Conservation (phyloP, 768 basidiomycete species). For the Paxillus rubicundulus region DNA sequence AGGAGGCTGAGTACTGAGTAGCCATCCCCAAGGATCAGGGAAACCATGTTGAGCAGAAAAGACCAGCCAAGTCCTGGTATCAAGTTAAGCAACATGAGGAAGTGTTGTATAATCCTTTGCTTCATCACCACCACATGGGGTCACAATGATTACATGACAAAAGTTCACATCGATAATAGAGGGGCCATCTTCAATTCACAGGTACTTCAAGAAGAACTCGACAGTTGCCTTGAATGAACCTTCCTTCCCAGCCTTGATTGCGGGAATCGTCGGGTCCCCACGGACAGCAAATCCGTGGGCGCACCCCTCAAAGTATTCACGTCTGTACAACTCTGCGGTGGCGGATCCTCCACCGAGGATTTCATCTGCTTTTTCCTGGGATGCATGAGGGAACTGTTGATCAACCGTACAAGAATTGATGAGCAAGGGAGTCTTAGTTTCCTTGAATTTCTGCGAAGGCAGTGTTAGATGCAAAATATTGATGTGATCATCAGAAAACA, state of each 20-base stretch:
- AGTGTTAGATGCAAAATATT: not conserved
- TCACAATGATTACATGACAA: no score
- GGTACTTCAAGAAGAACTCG: slow-evolving; percentile 46
- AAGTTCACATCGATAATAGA: no score
- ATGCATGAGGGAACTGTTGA: slow-evolving; percentile 45
- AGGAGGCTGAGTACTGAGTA: no score
- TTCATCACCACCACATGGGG: no score
- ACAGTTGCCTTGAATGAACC: slow-evolving; percentile 58
- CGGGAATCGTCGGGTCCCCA: slow-evolving; percentile 44
- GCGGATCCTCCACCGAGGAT: slow-evolving; percentile 47
- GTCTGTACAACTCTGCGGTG: slow-evolving; percentile 49
- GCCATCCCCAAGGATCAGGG: no score
- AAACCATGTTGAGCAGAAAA: no score
- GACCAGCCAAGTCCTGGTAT: no score
- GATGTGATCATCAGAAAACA: not conserved
- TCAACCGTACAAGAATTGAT: slow-evolving; percentile 66
- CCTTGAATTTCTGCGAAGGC: slow-evolving; percentile 45
- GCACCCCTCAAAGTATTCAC: slow-evolving; percentile 47
- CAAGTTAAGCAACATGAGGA: no score
- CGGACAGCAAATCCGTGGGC: slow-evolving; percentile 55
- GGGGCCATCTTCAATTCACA: slow-evolving; percentile 11
- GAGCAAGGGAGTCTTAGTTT: slow-evolving; percentile 54
- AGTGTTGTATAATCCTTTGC: no score
- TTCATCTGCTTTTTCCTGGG: slow-evolving; percentile 45
- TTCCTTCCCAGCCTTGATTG: slow-evolving; percentile 60